Conservation (phyloP, 1,284 basidiomycete genomes). For the Veloboletus limbatus region DNA sequence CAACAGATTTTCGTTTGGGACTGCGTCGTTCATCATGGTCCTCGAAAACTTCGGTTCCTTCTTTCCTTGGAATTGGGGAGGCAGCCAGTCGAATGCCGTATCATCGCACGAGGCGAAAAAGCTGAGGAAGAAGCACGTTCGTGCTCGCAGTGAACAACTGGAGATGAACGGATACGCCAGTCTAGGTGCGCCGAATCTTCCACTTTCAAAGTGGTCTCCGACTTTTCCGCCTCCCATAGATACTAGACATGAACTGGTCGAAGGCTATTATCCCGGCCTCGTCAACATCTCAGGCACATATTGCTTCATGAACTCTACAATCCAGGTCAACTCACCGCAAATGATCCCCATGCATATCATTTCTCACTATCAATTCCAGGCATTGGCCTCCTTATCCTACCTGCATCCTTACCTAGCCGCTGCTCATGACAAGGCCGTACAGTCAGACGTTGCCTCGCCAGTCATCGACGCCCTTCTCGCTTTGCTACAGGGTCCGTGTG, state of each 20-base stretch:
- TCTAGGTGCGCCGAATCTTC: constrained; percentile 20
- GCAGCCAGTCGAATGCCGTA: constrained; percentile 27
- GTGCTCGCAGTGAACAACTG: constrained; percentile 56
- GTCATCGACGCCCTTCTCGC: constrained; percentile 76
- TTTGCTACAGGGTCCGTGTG: constrained; percentile 57
- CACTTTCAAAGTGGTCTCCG: neutral
- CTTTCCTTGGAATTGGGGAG: constrained; percentile 60
- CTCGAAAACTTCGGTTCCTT: constrained; percentile 50
- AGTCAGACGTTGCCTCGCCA: constrained; percentile 75
- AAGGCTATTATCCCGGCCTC: constrained; percentile 76
- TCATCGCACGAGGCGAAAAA: constrained; percentile 42
- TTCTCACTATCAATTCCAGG: constrained; percentile 43
- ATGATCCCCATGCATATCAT: neutral
- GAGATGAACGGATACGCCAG: constrained; percentile 39
- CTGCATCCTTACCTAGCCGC: constrained; percentile 72
- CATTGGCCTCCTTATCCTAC: constrained; percentile 78
- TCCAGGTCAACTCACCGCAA: constrained; percentile 60
- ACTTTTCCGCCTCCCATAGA: constrained; percentile 15
- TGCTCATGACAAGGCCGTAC: constrained; percentile 71
- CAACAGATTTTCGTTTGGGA: constrained; percentile 19
- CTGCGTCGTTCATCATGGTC: constrained; percentile 48
- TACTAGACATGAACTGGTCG: constrained; percentile 29
- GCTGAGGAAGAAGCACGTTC: constrained; percentile 45
- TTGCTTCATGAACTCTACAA: constrained; percentile 92
- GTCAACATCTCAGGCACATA: constrained; percentile 94